Base-by-base conservation (phyloP, 192 early-diverging fungal species). In the Obelidium mucronatum region DNA sequence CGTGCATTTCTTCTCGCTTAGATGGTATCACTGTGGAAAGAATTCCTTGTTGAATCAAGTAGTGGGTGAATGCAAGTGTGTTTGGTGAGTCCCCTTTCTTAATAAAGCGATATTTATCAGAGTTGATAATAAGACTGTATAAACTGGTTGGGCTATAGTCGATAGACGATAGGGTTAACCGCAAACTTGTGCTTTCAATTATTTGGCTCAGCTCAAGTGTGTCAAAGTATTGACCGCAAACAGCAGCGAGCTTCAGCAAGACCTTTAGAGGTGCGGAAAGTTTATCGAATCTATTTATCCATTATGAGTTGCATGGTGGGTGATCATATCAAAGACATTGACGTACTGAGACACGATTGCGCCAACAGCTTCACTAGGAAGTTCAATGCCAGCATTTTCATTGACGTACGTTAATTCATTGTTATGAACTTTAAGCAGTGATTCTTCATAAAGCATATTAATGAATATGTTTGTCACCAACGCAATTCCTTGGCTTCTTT, bases 1-100 rank as follows among this genome's bases (percentile, higher is more conserved):
- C 53, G 71, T 78, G 55, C 58, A 78, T 66, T 39, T 60, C 69
- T 52, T 71, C 69, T 17, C 59, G 51, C 34, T 71, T 63, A 5
- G 77, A 62, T 15, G 77, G 77, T 35, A 73, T 63, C 1, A 73
- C 37, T 13, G 68, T 78, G 22, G 68, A 62, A n/a, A 73, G 54
- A 53, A 78, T 78, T 40, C 68, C 77, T 78, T 73, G 77, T 31
- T 78, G 66, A 39, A 78, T 73, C 2, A 78, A 51, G 51, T 73
- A 78, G 59, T 78, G 77, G 3, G 60, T 44, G 59, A 78, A 78
- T 3, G 67, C 40, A 22, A 62, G 52, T 33, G 34, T 30, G 31
- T 59, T 48, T 0, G 42, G 34, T 17, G 66, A 40, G 13, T 77
- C 76, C 3, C 39, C 64, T 8, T 28, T 17, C 35, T 69, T 58